These are phyloP conservation scores for Musa itinerans DNA, from an alignment of 176 grass and related monocot species.

Conservation along the genomic window DNA sequence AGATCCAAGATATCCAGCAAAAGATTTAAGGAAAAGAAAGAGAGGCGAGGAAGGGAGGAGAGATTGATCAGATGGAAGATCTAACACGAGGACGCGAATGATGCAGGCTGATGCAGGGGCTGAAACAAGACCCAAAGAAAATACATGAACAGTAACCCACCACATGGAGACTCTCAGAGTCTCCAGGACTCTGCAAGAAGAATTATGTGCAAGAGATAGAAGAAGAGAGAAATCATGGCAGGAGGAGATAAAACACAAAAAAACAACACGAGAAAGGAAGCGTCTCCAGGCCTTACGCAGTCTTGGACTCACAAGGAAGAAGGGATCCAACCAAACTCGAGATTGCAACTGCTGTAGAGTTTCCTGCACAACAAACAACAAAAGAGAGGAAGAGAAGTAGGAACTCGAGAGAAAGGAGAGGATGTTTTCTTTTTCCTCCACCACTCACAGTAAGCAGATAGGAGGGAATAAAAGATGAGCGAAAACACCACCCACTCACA, in stretches of 20 bases:
- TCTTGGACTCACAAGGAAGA: not conserved
- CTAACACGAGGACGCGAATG: not conserved
- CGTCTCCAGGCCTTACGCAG: not conserved
- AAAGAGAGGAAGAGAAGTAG: not conserved
- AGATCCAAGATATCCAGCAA: not conserved
- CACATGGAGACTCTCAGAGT: not conserved
- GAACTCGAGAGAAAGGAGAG: not conserved
- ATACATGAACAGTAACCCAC: not conserved
- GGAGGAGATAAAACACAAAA: not conserved
- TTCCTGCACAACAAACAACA: not conserved
- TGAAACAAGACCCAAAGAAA: not conserved
- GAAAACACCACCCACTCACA: constrained; percentile 12
- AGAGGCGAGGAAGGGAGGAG: not conserved
- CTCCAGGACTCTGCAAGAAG: not conserved
- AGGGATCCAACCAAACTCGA: not conserved
- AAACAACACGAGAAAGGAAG: not conserved
- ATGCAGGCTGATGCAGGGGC: not conserved
- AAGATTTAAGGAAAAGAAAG: not conserved
- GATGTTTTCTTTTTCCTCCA: not conserved
- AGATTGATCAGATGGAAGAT: not conserved
- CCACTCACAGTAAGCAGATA: not conserved
- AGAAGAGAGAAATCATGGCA: too few species aligned
- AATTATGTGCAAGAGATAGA: not conserved
- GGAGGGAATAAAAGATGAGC: not conserved
- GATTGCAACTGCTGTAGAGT: not conserved